These are phyloP conservation scores for Paramecium primaurelia DNA, from an alignment of 73 alveolate species.

Conservation along the genomic window DNA sequence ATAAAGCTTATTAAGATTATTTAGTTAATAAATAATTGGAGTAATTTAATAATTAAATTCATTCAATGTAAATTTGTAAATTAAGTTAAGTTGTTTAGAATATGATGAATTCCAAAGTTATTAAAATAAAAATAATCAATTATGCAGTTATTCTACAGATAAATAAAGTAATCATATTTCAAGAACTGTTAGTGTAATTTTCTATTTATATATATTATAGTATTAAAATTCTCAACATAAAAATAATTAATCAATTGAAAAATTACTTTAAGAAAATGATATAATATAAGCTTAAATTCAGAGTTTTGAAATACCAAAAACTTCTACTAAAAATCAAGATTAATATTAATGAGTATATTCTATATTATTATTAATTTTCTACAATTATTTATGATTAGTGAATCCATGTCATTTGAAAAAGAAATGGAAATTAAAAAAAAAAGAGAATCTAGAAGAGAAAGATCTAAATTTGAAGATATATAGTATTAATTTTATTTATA, in stretches of 20 bases:
- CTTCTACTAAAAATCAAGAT: neutral
- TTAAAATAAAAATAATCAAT: neutral
- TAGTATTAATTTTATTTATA: neutral
- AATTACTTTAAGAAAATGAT: neutral
- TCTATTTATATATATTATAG: neutral
- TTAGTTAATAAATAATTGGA: neutral
- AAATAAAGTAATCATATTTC: neutral
- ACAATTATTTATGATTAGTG: neutral
- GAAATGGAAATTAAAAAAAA: neutral
- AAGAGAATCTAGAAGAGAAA: neutral
- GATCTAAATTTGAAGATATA: neutral
- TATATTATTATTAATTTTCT: neutral
- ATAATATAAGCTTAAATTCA: neutral
- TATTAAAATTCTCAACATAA: neutral
- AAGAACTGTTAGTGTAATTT: neutral
- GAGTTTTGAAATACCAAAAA: neutral
- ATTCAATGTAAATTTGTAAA: neutral
- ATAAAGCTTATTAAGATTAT: neutral
- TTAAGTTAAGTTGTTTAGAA: neutral
- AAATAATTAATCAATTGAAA: neutral
- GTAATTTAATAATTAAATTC: neutral
- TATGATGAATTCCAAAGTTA: neutral
- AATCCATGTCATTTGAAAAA: neutral
- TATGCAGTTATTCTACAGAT: neutral
- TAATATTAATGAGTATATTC: neutral